Conservation (phyloP, 2,329 filamentous ascomycete genomes). For the Aspergillus fumigatus region DNA sequence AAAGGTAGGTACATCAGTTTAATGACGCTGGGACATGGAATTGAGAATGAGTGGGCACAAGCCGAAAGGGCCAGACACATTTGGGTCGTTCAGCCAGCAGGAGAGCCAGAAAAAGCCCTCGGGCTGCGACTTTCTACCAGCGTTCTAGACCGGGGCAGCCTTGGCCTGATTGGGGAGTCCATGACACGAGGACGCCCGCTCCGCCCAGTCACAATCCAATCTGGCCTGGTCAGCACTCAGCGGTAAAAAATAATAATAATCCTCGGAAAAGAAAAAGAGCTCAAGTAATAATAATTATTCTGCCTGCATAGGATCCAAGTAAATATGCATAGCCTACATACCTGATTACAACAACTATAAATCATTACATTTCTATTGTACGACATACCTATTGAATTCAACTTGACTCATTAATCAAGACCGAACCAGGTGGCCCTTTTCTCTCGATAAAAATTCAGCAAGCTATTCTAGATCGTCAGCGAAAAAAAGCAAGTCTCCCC, state of each 20-base stretch:
- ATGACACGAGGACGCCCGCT: conserved; percentile 19
- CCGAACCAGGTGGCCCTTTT: not conserved
- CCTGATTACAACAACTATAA: no score
- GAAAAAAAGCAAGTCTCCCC: not conserved
- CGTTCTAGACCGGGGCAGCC: conserved; percentile 18
- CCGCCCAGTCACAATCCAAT: not conserved
- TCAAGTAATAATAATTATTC: not conserved
- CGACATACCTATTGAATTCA: not conserved
- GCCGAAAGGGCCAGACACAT: conserved; percentile 8
- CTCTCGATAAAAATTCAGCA: not conserved
- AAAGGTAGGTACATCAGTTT: not conserved
- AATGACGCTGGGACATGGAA: conserved; percentile 17
- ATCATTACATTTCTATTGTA: not conserved
- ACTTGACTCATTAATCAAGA: not conserved
- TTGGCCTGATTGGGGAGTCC: conserved; percentile 18
- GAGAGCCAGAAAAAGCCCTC: conserved; percentile 7
- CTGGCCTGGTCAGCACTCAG: not conserved
- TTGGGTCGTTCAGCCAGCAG: not conserved
- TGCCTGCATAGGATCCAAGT: not conserved
- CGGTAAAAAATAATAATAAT: not conserved
- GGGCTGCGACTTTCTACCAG: conserved; percentile 14
- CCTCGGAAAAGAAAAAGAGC: not conserved
- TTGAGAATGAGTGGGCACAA: conserved; percentile 10
- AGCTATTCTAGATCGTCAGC: not conserved
- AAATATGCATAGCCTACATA: not conserved